Evolutionary conservation across 2,329 filamentous ascomycete species (phyloP), one percentile per base, ranked within the genome.

Genomic region (Penicillium sp.): DNA sequence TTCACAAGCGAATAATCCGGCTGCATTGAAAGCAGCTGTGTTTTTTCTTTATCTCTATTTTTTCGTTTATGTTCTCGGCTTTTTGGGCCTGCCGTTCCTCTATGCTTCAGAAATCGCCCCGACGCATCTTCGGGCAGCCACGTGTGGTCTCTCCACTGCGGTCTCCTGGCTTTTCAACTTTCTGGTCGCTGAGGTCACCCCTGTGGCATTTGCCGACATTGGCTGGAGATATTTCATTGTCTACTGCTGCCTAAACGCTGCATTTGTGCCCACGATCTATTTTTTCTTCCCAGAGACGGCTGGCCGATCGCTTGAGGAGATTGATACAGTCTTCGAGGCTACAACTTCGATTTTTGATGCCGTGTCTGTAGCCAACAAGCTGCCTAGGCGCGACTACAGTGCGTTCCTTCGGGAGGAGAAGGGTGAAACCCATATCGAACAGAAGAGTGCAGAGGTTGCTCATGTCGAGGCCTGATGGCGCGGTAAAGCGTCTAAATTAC

Each of bases 271-370:
- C 1, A 47, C 63, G 9, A 59, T 68, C 39, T 70, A 62, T 43
- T 69, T 71, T 53, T 69, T 68, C 55, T 69, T 68, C 47, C 63
- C 64, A 0, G 66, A 70, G 51, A 68, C 67, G 7, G 58, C 62
- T 12, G 53, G 61, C 3, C 18, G 18, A 3, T 21, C 18, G 18
- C 18, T 21, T 21, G 18, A 21, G 3, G 18, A 21, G 18, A 62
- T 70, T 43, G 68, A 69, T 45, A 58, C 64, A 13, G 62, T 68
- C 49, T 67, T 67, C 52, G 54, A 57, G 31, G 62, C 64, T 4
- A 47, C 52, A 15, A 42, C 12, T 3, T 47, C 16, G 3, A 44
- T 54, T 18, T 48, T 54, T 16, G 52, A 54, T 42, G 16, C 48
- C 44, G 59, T 50, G 10, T 52, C 52, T 26, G 31, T 44, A 12